A percentile compares a stretch with the other conserved stretches of the same genome.
These are phyloP conservation scores for Cordyceps cicadae DNA, from an alignment of 2,329 filamentous ascomycete genomes.

Conservation along the genomic window DNA sequence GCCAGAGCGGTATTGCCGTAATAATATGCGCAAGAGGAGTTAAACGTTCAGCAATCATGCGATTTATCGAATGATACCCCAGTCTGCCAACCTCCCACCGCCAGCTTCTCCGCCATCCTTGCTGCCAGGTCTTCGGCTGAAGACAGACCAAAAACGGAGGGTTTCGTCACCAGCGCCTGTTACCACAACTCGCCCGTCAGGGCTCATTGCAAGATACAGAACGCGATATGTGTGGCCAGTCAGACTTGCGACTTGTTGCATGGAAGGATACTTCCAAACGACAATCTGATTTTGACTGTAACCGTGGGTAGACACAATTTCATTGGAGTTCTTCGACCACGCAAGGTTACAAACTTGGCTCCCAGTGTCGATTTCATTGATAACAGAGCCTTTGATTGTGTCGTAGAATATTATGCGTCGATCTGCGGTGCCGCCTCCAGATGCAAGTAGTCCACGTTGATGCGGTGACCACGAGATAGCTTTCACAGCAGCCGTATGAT, in stretches of 20 bases:
- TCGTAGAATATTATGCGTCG: slow-evolving; percentile 98
- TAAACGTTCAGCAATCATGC: not conserved
- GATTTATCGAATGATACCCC: slow-evolving; percentile 69
- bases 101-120: slow-evolving; percentile 58
- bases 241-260: slow-evolving; percentile 91
- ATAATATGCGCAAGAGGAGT: not conserved
- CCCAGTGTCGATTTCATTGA: slow-evolving; percentile 89
- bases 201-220: slow-evolving; percentile 93
- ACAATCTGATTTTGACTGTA: slow-evolving; percentile 99
- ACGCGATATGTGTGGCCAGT: slow-evolving; percentile 97
- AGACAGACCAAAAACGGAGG: slow-evolving; percentile 91
- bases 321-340: slow-evolving; percentile 96
- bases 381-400: slow-evolving; percentile 69
- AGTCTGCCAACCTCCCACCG: slow-evolving; percentile 60
- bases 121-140: slow-evolving; percentile 70
- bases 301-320: slow-evolving; percentile 93
- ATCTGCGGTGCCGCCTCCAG: slow-evolving; percentile 91
- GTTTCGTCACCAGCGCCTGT: slow-evolving; percentile 97
- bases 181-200: slow-evolving; percentile 86
- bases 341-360: slow-evolving; percentile 98
- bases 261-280: slow-evolving; percentile 97
- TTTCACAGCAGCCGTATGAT: slow-evolving; percentile 93
- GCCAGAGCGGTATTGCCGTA: not conserved
- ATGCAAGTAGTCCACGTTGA: slow-evolving; percentile 87
- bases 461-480: slow-evolving; percentile 98